These are phyloP conservation scores for Myxozyma lipomycoides DNA, from an alignment of 805 yeast species.

Conservation along the genomic window DNA sequence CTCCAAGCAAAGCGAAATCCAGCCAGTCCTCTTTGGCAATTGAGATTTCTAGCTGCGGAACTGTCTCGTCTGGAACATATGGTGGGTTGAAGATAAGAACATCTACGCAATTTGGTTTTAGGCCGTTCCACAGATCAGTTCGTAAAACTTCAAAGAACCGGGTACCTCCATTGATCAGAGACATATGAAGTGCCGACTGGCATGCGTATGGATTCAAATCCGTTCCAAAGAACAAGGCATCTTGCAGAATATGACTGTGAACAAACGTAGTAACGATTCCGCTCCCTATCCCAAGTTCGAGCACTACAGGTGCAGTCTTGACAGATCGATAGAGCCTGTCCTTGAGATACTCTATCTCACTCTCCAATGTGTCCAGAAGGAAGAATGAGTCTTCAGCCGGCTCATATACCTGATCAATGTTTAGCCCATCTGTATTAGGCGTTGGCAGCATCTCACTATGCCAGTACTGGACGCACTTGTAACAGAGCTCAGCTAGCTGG, in stretches of 20 bases:
- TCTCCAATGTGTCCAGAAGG: constrained; percentile 73
- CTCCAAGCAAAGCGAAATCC: constrained; percentile 87
- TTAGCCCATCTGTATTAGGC: constrained; percentile 55
- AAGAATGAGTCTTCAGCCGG: constrained; percentile 93
- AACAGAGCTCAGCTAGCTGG: background rate
- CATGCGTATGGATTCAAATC: constrained; percentile 84
- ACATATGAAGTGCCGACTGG: constrained; percentile 47
- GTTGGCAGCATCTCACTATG: constrained; percentile 64
- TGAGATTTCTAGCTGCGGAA: constrained; percentile 56
- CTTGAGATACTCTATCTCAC: constrained; percentile 43
- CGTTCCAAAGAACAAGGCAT: constrained; percentile 57
- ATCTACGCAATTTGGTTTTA: constrained; percentile 54
- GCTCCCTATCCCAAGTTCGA: constrained; percentile 89
- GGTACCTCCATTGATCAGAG: constrained; percentile 33
- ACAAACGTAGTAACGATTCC: constrained; percentile 83
- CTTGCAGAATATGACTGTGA: constrained; percentile 52
- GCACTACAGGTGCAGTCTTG: constrained; percentile 48
- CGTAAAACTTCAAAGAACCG: constrained; percentile 49
- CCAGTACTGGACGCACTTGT: background rate
- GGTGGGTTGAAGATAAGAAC: constrained; percentile 90
- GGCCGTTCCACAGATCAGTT: constrained; percentile 52
- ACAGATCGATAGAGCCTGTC: constrained; percentile 3
- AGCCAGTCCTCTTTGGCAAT: constrained; percentile 65
- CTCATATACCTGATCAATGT: constrained; percentile 77
- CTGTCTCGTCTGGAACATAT: constrained; percentile 80